Base-by-base conservation (phyloP, 192 early-diverging fungal genomes). In the Endogone sp. region DNA sequence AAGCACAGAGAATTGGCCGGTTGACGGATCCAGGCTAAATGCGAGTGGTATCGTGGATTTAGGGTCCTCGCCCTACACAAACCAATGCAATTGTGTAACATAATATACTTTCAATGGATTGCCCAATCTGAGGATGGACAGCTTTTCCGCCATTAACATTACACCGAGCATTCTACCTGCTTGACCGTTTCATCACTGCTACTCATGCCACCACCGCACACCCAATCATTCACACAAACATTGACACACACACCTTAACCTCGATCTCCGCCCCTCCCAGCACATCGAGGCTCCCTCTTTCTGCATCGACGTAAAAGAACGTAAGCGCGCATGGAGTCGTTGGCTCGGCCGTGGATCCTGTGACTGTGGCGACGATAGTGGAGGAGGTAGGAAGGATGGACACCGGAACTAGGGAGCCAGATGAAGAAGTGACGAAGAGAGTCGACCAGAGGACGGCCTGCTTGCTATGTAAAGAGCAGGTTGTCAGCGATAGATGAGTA, bases 291-390 rank as follows among this genome's bases (percentile, higher is more conserved):
- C 81, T 81, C 26, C 79, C 69, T 20, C 71, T 73, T 55, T 82
- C 83, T 44, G 76, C 76, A 32, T 80, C 80, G 22, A 82, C 71
- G 57, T 80, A 81, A 11, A 71, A 73, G 28, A 82, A 62, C 3
- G 63, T 78, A 22, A 76, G 56, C 4, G 66, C 57, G 9, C 71
- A 70, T 27, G 56, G 9, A 23, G 65, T 69, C 9, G 62, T 65
- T 0, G 30, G 16, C 21, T 61, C 26, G 0, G 65, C 63, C 26
- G 71, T 66, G 9, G 37, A 49, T 6, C 37, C 16, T 6, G 65
- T 67, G 55, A 80, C 32, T 2, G 82, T 79, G 64, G 74, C 72
- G 10, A 84, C 71, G 44, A 84, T 63, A 30, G 81, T 68, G 9
- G 76, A 75, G n/a, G 67, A 37, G 3, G 65, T 63, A 21, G 82